Base-by-base conservation (phyloP, 202 grass and related monocot genomes). In the Brachypodium distachyon region DNA sequence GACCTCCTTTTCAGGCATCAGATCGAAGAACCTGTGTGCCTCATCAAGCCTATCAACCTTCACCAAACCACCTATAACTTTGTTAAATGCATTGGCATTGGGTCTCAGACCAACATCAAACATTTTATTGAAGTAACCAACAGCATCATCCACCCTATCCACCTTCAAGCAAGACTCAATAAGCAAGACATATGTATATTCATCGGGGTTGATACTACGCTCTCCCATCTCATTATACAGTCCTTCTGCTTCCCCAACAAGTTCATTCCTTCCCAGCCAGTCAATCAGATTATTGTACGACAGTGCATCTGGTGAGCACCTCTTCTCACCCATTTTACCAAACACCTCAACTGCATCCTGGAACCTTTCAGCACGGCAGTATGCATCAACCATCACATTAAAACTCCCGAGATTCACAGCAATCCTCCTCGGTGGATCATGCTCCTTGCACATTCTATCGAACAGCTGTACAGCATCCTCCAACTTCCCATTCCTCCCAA, bases 221-320 rank as follows among this genome's bases (percentile, higher is more conserved):
- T 81, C 82, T 9, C 76, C 83, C 94, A 97, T 97, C 58, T 94
- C 94, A 63, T 80, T 83, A 65, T 74, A 90, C 69, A 94, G 47
- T 21, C 75, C 77, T 68, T 92, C 94, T 18, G 84, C 94, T 33
- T 90, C 91, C 22, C n/a, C 40, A 48, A 94, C 81, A 72, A 94
- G 84, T 12, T 82, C 73, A 60, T 97, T 97, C 79, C 90, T 92
- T 75, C 89, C 94, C 53, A 97, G 75, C 75, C 88, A 93, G 51
- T 90, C 60, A 60, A 97, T 97, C 79, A 97, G 72, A 86, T 86
- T 97, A 67, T 97, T 97, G 59, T 94, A 97, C 1, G 94, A 97
- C 11, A 92, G 79, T 38, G 89, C 73, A 77, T 97, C 94, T 11
- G 94, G 94, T 4, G 60, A 52, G 76, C 88, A 94, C 60, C 78